Percentiles rank a stretch among this genome's conserved stretches.
These are phyloP conservation scores for Graphiopsis chlorocephala DNA, from an alignment of 2,329 filamentous ascomycete species.

Conservation along the genomic window DNA sequence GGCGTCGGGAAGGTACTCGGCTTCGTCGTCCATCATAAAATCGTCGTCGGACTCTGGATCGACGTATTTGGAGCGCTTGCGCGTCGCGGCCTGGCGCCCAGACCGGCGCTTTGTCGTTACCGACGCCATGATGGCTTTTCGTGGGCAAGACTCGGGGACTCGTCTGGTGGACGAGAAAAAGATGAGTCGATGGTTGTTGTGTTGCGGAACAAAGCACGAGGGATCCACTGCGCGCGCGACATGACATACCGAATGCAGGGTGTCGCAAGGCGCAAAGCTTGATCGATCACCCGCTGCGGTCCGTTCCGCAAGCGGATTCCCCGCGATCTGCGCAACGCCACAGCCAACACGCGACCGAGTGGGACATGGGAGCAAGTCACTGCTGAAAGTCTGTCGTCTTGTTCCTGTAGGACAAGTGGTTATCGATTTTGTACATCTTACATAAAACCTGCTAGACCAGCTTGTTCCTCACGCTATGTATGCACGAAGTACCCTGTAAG, in stretches of 20 bases:
- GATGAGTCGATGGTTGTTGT: not conserved
- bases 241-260: not conserved
- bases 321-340: not conserved
- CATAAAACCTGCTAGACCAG: not conserved
- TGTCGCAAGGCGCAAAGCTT: not conserved
- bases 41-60: constrained; percentile 39
- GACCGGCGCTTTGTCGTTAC: constrained; percentile 34
- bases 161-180: not conserved
- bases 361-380: not conserved
- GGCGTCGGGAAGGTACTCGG: constrained; percentile 19
- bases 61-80: constrained; percentile 34
- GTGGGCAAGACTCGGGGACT: not conserved
- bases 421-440: not conserved
- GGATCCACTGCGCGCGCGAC: not conserved
- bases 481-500: not conserved
- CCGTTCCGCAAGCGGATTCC: not conserved
- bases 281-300: not conserved
- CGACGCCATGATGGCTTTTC: constrained; percentile 20
- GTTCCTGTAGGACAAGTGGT: not conserved
- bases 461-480: not conserved
- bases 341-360: not conserved
- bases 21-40: constrained; percentile 26
- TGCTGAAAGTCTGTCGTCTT: not conserved
- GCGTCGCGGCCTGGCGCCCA: constrained; percentile 31
- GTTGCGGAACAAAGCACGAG: not conserved